phyloP scores from a whole-genome alignment of 257 asterid genomes.

The Rubia yunnanensis region DNA sequence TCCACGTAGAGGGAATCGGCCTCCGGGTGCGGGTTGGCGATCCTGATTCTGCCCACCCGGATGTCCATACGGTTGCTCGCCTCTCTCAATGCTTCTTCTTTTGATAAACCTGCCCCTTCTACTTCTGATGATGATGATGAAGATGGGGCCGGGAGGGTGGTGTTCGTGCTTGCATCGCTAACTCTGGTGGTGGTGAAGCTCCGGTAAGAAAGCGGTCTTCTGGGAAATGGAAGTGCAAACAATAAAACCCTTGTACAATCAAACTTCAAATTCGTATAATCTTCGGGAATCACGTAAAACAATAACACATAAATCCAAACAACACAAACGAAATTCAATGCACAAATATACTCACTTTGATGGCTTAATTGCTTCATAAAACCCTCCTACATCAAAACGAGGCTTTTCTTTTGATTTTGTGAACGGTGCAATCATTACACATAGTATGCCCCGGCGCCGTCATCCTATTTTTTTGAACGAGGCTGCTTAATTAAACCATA shows the following conservation, averaged over 20 bases:
- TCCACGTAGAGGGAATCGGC: conserved; percentile 94
- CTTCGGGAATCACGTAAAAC: not conserved
- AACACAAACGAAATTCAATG: too few relatives aligned
- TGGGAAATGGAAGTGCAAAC: too few relatives aligned
- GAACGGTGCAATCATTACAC: too few relatives aligned
- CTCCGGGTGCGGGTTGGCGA: conserved; percentile 83
- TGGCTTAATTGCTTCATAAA: conserved; percentile 94
- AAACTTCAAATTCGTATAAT: conserved; percentile 3
- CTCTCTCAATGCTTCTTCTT: conserved; percentile 29
- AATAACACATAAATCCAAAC: not conserved
- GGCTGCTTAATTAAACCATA: conserved; percentile 29
- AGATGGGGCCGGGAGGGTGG: not conserved
- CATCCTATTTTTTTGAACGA: too few relatives aligned
- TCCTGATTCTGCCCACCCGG: conserved; percentile 59
- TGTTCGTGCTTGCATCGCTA: too few relatives aligned
- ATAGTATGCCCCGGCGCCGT: too few relatives aligned
- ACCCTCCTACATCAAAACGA: conserved; percentile 69
- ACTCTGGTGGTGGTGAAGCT: too few relatives aligned
- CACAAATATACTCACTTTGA: conserved; percentile 58
- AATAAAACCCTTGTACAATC: conserved; percentile 14
- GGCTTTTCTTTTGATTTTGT: too few relatives aligned
- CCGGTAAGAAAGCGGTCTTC: too few relatives aligned
- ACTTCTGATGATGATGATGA: not conserved
- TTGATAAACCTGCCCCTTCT: not conserved
- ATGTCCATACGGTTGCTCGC: too few relatives aligned